Evolutionary conservation across 129 eudicot species (phyloP).

Genomic region (Solidago caesia): DNA sequence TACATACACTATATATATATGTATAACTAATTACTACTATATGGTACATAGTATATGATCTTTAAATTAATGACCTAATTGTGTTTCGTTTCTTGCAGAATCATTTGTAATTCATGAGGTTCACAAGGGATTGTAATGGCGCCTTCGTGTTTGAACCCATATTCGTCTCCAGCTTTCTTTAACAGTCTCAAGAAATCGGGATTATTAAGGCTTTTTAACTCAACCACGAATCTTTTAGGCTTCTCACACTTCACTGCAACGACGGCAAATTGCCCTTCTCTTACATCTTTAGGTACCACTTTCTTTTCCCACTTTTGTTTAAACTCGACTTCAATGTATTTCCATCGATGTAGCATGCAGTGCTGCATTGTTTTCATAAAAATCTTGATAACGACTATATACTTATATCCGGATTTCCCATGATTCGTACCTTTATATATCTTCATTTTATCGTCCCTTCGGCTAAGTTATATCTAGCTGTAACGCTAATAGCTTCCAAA

Average conservation of each 20-base stretch:
- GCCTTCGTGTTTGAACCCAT: conserved; percentile 52
- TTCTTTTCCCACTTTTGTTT: too few species aligned
- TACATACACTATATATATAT: neutral
- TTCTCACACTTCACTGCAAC: conserved; percentile 40
- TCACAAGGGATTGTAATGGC: conserved; percentile 53
- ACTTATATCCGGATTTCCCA: neutral
- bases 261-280: conserved; percentile 58
- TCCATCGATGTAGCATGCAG: conserved; percentile 5
- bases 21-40: neutral
- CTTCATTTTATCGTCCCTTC: conserved; percentile 12
- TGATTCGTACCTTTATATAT: neutral
- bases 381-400: conserved; percentile 23
- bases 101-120: conserved; percentile 44
- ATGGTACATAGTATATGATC: neutral
- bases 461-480: neutral
- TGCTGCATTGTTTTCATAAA: conserved; percentile 21
- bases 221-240: conserved; percentile 56
- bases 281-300: conserved; percentile 34
- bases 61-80: conserved; percentile 1
- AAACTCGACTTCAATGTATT: neutral
- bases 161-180: conserved; percentile 54
- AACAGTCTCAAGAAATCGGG: conserved; percentile 55
- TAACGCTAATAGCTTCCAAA: neutral
- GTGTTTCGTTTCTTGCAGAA: conserved; percentile 30
- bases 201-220: conserved; percentile 38